These are phyloP conservation scores for Triticum monococcum DNA, from an alignment of 176 grass and related monocot species.

Conservation along the genomic window DNA sequence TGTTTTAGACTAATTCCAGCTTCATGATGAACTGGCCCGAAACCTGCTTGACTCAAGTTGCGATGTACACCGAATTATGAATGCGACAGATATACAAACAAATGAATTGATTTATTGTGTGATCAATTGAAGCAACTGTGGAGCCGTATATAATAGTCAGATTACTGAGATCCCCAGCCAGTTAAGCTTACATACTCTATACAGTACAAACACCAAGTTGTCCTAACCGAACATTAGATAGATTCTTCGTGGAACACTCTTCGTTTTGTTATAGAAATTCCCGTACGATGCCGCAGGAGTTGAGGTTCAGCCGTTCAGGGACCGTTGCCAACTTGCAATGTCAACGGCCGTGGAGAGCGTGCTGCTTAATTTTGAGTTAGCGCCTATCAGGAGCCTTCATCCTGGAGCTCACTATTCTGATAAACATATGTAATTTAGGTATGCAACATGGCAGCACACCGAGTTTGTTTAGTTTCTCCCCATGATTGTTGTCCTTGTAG, in stretches of 20 bases:
- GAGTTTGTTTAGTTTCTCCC: background rate
- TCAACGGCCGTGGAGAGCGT: slow-evolving; percentile 1
- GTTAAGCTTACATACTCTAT: background rate
- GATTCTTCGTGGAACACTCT: background rate
- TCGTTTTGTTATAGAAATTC: background rate
- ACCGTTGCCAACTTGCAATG: slow-evolving; percentile 10
- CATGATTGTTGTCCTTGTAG: background rate
- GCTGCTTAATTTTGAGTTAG: background rate
- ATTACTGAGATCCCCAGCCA: background rate
- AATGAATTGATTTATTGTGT: background rate
- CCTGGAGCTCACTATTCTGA: slow-evolving; percentile 13
- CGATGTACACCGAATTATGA: background rate
- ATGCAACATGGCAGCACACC: background rate
- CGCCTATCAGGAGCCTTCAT: background rate
- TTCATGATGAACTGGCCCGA: background rate
- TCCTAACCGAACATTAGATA: background rate
- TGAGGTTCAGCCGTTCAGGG: background rate
- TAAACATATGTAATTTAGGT: background rate
- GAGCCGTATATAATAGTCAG: background rate
- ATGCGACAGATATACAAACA: background rate
- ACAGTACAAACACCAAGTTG: background rate
- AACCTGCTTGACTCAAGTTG: background rate
- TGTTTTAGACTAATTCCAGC: background rate
- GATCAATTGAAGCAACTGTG: background rate
- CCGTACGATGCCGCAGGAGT: background rate